Percentiles rank a stretch among this genome's conserved stretches.
These are phyloP conservation scores for Tuber borchii DNA, from an alignment of 495 filamentous ascomycete species.

Conservation along the genomic window DNA sequence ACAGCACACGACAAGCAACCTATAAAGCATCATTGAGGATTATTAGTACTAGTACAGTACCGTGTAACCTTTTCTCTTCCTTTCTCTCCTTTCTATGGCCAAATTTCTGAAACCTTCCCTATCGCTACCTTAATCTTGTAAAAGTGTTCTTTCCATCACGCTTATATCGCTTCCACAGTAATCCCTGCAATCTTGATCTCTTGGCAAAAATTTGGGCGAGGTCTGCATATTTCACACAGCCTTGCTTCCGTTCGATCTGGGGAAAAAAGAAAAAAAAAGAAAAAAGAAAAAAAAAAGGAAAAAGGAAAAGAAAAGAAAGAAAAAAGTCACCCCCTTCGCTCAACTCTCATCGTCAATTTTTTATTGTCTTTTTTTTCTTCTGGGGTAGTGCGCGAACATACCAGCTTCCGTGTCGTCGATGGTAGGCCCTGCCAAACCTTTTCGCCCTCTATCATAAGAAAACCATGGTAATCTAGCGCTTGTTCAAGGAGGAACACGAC, in stretches of 20 bases:
- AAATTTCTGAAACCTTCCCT: neutral
- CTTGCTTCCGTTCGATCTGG: neutral
- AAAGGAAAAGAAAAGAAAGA: neutral
- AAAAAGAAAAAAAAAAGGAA: too few species aligned
- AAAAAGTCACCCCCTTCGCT: neutral
- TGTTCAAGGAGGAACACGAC: neutral
- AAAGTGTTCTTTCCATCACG: neutral
- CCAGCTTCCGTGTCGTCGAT: neutral
- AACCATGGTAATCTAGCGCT: neutral
- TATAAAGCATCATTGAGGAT: neutral
- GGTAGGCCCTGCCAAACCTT: neutral
- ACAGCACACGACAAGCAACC: neutral
- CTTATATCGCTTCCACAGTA: neutral
- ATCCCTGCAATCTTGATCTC: neutral
- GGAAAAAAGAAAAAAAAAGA: neutral
- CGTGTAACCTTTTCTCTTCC: neutral
- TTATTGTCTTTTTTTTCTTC: neutral
- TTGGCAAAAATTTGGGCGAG: neutral
- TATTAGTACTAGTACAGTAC: too few species aligned
- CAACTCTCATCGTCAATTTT: neutral
- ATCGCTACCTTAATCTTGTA: neutral
- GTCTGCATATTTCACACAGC: neutral
- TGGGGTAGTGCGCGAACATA: neutral
- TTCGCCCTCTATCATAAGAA: neutral
- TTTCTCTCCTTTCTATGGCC: neutral